Evolutionary conservation across 202 grass and related monocot genomes (phyloP), one percentile per base, ranked within the genome.

Genomic region (Zoysia matrella): DNA sequence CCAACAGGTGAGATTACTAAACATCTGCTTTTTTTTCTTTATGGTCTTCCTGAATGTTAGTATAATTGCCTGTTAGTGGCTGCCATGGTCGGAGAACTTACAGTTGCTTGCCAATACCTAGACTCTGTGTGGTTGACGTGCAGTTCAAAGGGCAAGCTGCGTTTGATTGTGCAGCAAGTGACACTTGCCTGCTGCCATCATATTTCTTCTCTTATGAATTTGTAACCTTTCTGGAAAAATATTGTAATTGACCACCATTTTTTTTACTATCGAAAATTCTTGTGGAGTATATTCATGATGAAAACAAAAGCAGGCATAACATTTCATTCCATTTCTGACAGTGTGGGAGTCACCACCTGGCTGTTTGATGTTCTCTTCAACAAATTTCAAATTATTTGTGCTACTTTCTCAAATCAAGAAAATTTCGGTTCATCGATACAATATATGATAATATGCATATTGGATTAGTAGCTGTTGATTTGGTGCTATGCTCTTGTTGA

Each of bases 311-410:
- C 5, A 5, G 13, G 0, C 41, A 36, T 30, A 66, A 0, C 5
- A 60, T 60, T 51, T 51, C 11, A 39, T 1, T 66, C 11, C 48
- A 45, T 67, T 14, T 1, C 30, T 9, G 13, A 6, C 61, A 12
- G 83, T 92, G 22, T 98, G 92, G 95, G 95, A 98, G 49, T 98
- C 95, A 1, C 95, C 95, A 64, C 67, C 83, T 47, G 92, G 95
- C 5, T 98, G 95, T 65, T 87, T 98, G 47, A 85, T 98, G 70
- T 98, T 98, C 89, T 98, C 95, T 45, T 98, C 83, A 95, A 98
- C 69, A 93, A 95, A 83, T 98, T 98, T 83, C 92, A 98, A 77
- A 56, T 62, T 67, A 74, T 98, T 58, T 98, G 92, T 39, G 92
- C 92, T 56, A 87, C 87, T 75, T 93, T 95, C 49, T 64, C 80